Conservation (phyloP, 2,329 filamentous ascomycete genomes). For the Tolypocladium tropicale region DNA sequence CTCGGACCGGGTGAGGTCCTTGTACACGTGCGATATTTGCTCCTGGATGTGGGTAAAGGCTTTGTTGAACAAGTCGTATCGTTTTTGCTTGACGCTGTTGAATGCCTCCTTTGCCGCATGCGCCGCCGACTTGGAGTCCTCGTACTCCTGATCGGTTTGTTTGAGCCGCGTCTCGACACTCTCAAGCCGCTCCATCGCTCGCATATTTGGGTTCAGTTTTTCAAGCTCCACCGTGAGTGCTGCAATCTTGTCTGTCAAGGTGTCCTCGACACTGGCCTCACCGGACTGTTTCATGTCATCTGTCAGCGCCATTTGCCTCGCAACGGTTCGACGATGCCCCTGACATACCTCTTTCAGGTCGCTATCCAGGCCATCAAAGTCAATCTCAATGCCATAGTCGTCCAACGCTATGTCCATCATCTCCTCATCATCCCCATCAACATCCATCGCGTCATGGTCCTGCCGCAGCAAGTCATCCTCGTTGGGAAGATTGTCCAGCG, state of each 20-base stretch:
- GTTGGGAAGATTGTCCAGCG: constrained; percentile 77
- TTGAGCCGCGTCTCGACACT: constrained; percentile 75
- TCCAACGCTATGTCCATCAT: constrained; percentile 59
- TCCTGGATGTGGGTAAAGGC: constrained; percentile 92
- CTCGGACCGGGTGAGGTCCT: constrained; percentile 81
- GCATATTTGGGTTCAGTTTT: constrained; percentile 94
- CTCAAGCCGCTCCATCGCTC: constrained; percentile 83
- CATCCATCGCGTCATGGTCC: constrained; percentile 84
- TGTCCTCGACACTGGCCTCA: constrained; percentile 61
- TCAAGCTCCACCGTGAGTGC: constrained; percentile 70
- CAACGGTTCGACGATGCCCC: not conserved
- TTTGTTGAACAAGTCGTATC: constrained; percentile 87
- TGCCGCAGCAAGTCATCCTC: constrained; percentile 68
- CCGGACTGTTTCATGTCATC: constrained; percentile 52
- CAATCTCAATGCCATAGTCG: constrained; percentile 83
- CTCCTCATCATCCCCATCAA: constrained; percentile 59
- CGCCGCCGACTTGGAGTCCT: constrained; percentile 66
- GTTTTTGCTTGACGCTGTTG: constrained; percentile 67
- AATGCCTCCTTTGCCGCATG: constrained; percentile 75
- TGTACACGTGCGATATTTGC: constrained; percentile 89
- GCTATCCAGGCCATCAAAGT: constrained; percentile 74
- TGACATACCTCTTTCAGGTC: constrained; percentile 64
- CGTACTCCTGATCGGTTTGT: constrained; percentile 80
- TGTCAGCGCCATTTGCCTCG: constrained; percentile 16
- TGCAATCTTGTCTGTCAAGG: constrained; percentile 67